Base-by-base conservation (phyloP, 495 filamentous ascomycete species). In the Hypoxylon fuscum region DNA sequence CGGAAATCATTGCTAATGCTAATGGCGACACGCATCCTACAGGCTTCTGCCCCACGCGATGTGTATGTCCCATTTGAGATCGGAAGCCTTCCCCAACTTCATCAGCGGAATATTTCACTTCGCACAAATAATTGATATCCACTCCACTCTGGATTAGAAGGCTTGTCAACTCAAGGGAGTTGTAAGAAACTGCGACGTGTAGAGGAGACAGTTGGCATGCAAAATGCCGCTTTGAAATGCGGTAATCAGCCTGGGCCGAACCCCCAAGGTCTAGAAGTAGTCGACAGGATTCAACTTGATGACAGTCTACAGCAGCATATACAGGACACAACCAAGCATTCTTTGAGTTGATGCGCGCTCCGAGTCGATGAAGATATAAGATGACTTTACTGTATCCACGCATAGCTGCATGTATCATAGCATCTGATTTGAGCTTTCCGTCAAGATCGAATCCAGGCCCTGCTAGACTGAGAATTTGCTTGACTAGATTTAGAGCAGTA, bases 261-360 rank as follows among this genome's bases (percentile, higher is more conserved):
- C 44, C 34, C 23, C 59, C 59, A 23, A 62, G 51, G 7, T 23
- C 11, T 2, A 62, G 25, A 40, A 62, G 59, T 8, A 55, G 42
- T 25, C 44, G 31, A 18, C 41, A 62, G 15, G 29, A 27, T 41
- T 55, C 43, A 29, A 55, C 3, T 3, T 50, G 25, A 22, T 0
- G 3, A 3, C 21, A 14, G 9, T 15, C 3, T 6, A 55, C 43
- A 10, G 59, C 59, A 0, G 50, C 42, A 17, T 56, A 55, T 1
- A 62, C 23, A 21, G 59, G 49, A 22, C 23, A 43, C 1, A 54
- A 3, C 6, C 12, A 22, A 3, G 25, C 37, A 17, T 54, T 54
- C 27, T 21, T 32, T 22, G 17, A 31, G 7, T 54, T 17, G 0
- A 22, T 25, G 1, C 10, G 25, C 22, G 37, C 50, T n/a, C 50